phyloP scores from a whole-genome alignment of 352 stramenopile species.

The Globisporangium echinulatum region DNA sequence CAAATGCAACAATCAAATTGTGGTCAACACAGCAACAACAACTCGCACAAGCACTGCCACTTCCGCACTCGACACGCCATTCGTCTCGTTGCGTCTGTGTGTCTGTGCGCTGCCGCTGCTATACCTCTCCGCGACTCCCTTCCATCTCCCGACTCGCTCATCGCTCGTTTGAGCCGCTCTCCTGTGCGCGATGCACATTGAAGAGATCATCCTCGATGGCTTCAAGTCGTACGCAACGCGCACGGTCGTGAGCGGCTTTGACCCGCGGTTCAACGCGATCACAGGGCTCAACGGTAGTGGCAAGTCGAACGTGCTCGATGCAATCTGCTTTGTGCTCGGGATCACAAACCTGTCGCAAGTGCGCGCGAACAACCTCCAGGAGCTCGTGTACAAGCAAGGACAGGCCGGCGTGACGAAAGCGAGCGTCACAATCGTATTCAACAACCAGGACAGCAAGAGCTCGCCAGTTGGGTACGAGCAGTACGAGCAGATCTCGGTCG shows the following conservation, averaged over 20 bases:
- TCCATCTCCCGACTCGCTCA: no score
- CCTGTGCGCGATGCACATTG: conserved; percentile 91
- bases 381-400: conserved; percentile 99
- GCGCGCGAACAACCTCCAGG: conserved; percentile 96
- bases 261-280: conserved; percentile 99
- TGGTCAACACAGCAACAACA: no score
- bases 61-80: no score
- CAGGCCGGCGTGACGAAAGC: conserved; percentile 99
- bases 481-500: conserved; percentile 98
- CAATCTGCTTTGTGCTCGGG: conserved; percentile 99
- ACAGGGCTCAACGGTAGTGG: conserved; percentile 99
- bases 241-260: conserved; percentile 98
- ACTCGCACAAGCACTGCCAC: no score
- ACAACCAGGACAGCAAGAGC: conserved; percentile 92
- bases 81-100: no score
- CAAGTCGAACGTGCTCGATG: conserved; percentile 99
- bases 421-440: conserved; percentile 98
- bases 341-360: conserved; percentile 99
- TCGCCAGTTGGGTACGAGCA: conserved; percentile 97
- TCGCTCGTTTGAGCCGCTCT: no score
- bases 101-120: no score
- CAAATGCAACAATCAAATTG: no score
- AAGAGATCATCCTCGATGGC: conserved; percentile 99
- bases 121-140: no score
- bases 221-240: conserved; percentile 99